Evolutionary conservation across 2,329 filamentous ascomycete genomes (phyloP), one percentile per base, ranked within the genome.

Genomic region (Ceratocystis destructans): DNA sequence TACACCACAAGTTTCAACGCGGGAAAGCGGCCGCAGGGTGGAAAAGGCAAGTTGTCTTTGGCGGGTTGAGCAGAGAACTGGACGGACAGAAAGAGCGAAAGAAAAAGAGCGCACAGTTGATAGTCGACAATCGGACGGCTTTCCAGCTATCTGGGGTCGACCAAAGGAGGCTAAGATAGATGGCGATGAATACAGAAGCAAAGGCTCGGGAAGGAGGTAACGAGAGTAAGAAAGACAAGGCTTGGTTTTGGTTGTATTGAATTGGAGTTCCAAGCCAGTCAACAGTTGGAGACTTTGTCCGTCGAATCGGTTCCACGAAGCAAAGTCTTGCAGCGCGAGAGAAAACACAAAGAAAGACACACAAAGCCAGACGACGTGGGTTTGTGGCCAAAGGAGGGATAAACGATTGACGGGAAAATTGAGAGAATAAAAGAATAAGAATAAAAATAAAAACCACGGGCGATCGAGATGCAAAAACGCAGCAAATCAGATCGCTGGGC

Each of bases 71-170:
- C 10, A 12, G 37, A 41, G 37, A 41, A 12, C 10, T 3, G 12
- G 37, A 12, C 3, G 10, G 37, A 41, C 37, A 2, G 37, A 12
- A 41, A 12, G 37, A 41, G 8, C 37, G 37, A 41, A 41, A 41
- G 8, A 12, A 41, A 37, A 41, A 41, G 37, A 41, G 37, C 37
- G 37, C 37, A 10, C 2, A 41, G 37, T 37, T 37, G 33, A 41
- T 12, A 41, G 48, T n/a, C 46, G 46, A 50, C 4, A 22, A 5
- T 53, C 48, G 48, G 20, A 8, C n/a, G 5, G 48, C 79, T 77
- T 41, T 76, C 78, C 79, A 79, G 78, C 78, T 80, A 78, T 62
- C 61, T 45, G 61, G 45, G 31, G 37, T 62, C 5, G 44, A 20
- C 37, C 20, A 17, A 20, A 28, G 15, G 44, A 45, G 61, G 37